phyloP scores from a whole-genome alignment of 129 eudicot genomes.

The Ambrosia trifida region DNA sequence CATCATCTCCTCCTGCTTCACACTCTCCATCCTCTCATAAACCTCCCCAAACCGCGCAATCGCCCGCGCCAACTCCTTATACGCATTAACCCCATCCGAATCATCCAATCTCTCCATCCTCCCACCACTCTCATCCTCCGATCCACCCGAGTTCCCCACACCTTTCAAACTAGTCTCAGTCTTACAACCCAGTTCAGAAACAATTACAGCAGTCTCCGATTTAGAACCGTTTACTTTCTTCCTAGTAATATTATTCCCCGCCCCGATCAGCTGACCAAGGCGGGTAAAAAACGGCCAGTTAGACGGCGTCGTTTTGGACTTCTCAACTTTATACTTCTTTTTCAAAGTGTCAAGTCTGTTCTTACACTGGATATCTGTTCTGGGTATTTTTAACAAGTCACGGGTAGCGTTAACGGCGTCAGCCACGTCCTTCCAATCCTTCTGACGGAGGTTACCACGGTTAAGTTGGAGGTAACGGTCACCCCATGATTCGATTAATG shows the following conservation, averaged over 20 bases:
- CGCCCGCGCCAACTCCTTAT: slow-evolving; percentile 47
- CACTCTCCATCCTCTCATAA: slow-evolving; percentile 50
- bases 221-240: slow-evolving; percentile 19
- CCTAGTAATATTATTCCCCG: slow-evolving; percentile 17
- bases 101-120: slow-evolving; percentile 35
- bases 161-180: slow-evolving; percentile 34
- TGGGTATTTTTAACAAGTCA: slow-evolving; percentile 32
- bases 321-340: slow-evolving; percentile 65
- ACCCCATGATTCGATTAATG: slow-evolving; percentile 62
- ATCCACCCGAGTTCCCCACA: slow-evolving; percentile 32
- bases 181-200: slow-evolving; percentile 27
- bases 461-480: slow-evolving; percentile 51
- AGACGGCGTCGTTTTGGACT: slow-evolving; percentile 36
- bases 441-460: slow-evolving; percentile 62
- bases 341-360: slow-evolving; percentile 58
- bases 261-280: slow-evolving; percentile 41
- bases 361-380: slow-evolving; percentile 63
- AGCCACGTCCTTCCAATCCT: slow-evolving; percentile 56
- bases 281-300: slow-evolving; percentile 49
- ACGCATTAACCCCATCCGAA: slow-evolving; percentile 38
- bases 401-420: slow-evolving; percentile 48
- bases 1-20: slow-evolving; percentile 56
- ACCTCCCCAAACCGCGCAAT: slow-evolving; percentile 50
- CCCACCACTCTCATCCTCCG: slow-evolving; percentile 37
- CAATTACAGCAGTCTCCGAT: slow-evolving; percentile 21